phyloP scores from a whole-genome alignment of 2,329 filamentous ascomycete species.

The Phaeophleospora eucalypticola region DNA sequence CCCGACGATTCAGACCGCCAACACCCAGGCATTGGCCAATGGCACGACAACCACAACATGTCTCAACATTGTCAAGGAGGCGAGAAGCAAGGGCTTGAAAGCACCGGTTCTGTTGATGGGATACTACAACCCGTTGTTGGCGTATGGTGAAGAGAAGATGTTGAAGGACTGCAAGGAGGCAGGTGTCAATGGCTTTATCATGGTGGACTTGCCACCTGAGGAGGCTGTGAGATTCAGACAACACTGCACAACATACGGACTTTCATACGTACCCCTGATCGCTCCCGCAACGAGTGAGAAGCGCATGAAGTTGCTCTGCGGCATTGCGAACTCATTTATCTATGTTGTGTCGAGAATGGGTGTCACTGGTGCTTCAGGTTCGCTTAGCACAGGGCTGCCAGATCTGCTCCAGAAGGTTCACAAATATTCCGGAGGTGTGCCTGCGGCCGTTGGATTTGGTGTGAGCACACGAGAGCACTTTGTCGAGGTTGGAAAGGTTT shows the following conservation, averaged over 20 bases:
- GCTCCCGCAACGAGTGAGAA: constrained; percentile 87
- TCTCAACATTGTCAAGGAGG: constrained; percentile 77
- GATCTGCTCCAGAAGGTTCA: constrained; percentile 81
- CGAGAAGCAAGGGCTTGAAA: constrained; percentile 70
- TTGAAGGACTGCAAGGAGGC: constrained; percentile 77
- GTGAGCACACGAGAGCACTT: constrained; percentile 96
- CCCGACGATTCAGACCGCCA: constrained; percentile 92
- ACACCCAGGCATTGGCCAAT: constrained; percentile 82
- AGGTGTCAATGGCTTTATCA: constrained; percentile 92
- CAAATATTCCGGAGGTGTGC: constrained; percentile 84
- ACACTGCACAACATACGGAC: constrained; percentile 72
- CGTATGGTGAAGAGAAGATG: constrained; percentile 88
- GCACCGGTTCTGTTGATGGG: constrained; percentile 92
- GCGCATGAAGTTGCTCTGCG: constrained; percentile 92
- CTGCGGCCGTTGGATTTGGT: constrained; percentile 90
- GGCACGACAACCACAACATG: constrained; percentile 78
- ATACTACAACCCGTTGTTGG: constrained; percentile 95
- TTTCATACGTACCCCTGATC: constrained; percentile 96
- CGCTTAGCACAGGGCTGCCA: constrained; percentile 75
- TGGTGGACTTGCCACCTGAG: constrained; percentile 92
- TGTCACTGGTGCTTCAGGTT: constrained; percentile 85
- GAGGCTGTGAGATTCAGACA: constrained; percentile 90
- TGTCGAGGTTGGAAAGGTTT: constrained; percentile 72
- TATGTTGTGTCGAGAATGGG: constrained; percentile 98
- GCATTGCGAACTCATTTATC: constrained; percentile 96